Percentiles rank a stretch among this genome's conserved stretches.
phyloP scores from a whole-genome alignment of 1,284 basidiomycete genomes.

The Irpex sp. region DNA sequence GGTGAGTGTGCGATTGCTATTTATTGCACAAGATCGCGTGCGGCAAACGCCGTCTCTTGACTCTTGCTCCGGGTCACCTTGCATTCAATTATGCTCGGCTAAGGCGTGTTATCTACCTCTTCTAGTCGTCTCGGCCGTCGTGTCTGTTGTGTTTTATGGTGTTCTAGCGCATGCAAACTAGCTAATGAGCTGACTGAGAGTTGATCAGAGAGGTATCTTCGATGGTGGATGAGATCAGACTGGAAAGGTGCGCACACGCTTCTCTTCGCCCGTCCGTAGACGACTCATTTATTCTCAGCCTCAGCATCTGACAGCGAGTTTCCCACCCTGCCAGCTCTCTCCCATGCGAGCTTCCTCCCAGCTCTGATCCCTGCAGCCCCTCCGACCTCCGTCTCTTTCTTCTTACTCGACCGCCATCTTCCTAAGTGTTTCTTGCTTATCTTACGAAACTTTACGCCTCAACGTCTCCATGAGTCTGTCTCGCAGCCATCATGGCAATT shows the following conservation, averaged over 20 bases:
- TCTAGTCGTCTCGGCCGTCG: no score
- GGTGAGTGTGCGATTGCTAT: no score
- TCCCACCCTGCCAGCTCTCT: neutral
- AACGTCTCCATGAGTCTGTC: neutral
- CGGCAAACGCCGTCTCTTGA: no score
- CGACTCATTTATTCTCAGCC: neutral
- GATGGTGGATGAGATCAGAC: neutral
- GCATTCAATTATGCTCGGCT: no score
- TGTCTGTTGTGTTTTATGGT: neutral
- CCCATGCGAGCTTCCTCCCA: neutral
- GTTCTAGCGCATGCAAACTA: neutral
- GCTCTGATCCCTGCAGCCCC: neutral
- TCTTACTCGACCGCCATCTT: neutral
- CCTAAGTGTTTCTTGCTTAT: neutral
- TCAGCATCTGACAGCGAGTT: neutral
- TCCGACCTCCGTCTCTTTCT: neutral
- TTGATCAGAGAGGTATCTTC: no score
- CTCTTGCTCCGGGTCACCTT: no score
- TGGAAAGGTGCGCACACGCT: neutral
- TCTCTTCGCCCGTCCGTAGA: neutral
- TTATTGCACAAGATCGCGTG: no score
- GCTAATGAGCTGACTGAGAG: no score
- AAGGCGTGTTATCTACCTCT: no score
- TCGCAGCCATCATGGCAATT: slow-evolving; percentile 8
- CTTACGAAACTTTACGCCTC: neutral